phyloP scores from a whole-genome alignment of 2,329 filamentous ascomycete species.

The Aurifilum marmelostoma region DNA sequence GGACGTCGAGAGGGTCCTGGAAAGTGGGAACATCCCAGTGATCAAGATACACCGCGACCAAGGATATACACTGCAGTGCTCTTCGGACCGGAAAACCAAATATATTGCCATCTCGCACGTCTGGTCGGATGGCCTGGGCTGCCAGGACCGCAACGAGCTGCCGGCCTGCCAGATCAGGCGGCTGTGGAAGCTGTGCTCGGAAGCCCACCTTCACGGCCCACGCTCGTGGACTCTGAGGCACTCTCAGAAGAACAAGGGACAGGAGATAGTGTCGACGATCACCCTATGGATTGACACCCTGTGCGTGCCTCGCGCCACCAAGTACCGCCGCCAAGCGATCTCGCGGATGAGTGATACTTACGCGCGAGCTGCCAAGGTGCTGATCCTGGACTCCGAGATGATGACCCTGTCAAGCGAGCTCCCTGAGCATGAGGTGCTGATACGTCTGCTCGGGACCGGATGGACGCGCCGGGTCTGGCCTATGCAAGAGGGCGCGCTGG shows the following conservation, averaged over 20 bases:
- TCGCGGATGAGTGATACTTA: neutral
- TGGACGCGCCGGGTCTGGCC: constrained; percentile 1
- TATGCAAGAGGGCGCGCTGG: neutral
- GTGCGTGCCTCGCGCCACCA: neutral
- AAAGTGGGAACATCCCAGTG: neutral
- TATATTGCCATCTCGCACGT: constrained; percentile 1
- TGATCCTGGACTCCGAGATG: neutral
- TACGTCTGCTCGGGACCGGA: neutral
- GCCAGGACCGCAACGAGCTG: neutral
- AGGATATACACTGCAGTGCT: neutral
- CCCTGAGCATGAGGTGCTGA: neutral
- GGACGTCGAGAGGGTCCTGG: neutral
- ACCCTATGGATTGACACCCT: neutral
- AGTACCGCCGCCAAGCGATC: constrained; percentile 1
- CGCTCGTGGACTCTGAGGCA: neutral
- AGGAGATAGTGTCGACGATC: neutral
- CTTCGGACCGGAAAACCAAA: neutral
- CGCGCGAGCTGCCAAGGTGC: neutral
- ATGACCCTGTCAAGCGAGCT: neutral
- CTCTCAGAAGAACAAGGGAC: neutral
- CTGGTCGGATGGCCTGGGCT: neutral
- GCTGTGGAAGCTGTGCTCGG: neutral
- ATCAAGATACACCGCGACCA: neutral
- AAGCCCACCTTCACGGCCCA: neutral
- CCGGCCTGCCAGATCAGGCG: neutral